Evolutionary conservation across 768 basidiomycete genomes (phyloP), one percentile per base, ranked within the genome.

Genomic region (Phlegmacium glaucopus): DNA sequence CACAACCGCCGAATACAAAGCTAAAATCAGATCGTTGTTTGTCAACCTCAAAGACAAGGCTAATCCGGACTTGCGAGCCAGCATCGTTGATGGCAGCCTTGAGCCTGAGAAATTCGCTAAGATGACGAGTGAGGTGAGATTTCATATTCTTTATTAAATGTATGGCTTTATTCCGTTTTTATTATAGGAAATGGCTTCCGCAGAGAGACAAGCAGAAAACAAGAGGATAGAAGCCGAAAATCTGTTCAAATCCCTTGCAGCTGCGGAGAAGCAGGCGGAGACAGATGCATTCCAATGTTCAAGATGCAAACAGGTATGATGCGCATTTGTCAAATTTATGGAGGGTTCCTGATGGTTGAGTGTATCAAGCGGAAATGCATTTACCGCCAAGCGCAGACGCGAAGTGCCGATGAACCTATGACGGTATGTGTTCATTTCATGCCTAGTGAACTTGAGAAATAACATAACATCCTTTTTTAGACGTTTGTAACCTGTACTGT

Each of bases 321-420:
- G 5, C 22, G 22, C 5, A 22, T 22, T 22, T 22, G 22, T 22
- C 22, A 22, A 22, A 22, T 22, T 22, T 22, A 22, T 22, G 22
- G 22, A 22, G 22, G 5, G 22, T 22, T 22, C 22, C 22, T 22
- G 22, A 22, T 5, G 22, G 22, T 22, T 22, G 22, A 22, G 22
- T 2, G 22, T 22, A 22, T 34, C 15, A 51, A 87, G 85, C 72
- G 87, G 58, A 91, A 93, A 70, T 90, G 91, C 58, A 80, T 87
- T 38, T 97, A 96, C 59, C 87, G 91, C 55, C 94, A 98, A 72
- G 91, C 92, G 58, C 96, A 99, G 64, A 99, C 96, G 7, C 80
- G 96, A 46, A 93, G 90, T 61, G 95, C 96, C 7, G 96, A 98
- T 71, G 96, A 97, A 69, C 94, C 95, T 17, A 97, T 98, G 94